A percentile compares a stretch with the other conserved stretches of the same genome.
Conservation (phyloP, 208 protist genomes). For the Trichomonas tenax region DNA sequence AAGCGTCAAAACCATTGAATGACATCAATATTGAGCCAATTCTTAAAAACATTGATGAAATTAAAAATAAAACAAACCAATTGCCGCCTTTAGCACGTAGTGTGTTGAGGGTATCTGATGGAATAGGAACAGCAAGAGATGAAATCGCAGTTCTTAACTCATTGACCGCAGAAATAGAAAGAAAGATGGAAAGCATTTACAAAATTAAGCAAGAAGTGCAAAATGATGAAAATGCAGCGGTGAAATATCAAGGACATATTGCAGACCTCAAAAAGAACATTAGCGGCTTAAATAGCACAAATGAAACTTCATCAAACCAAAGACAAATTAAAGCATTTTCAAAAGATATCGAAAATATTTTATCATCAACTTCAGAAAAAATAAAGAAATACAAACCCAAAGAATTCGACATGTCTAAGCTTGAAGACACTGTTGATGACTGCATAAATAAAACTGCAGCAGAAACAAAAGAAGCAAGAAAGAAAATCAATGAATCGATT, state of each 20-base stretch:
- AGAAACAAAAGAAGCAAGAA: not conserved
- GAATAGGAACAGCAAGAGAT: not conserved
- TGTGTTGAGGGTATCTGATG: not conserved
- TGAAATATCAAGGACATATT: not conserved
- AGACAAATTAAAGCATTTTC: not conserved
- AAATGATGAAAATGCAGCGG: not conserved
- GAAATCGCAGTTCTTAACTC: not conserved
- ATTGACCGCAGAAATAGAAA: not conserved
- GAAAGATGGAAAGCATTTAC: not conserved
- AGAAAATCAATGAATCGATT: not conserved
- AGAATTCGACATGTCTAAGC: not conserved
- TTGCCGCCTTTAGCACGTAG: not conserved
- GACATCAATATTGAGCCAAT: not conserved
- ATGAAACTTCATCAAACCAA: not conserved
- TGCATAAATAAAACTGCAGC: not conserved
- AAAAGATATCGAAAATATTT: not conserved
- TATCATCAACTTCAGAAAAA: not conserved
- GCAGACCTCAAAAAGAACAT: not conserved
- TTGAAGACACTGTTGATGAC: not conserved
- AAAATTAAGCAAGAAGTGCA: not conserved
- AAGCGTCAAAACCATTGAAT: not conserved
- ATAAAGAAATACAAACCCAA: not conserved
- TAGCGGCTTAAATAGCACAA: not conserved
- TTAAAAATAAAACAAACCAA: not conserved
- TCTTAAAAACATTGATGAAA: not conserved